A percentile compares a stretch with the other conserved stretches of the same genome.
Evolutionary conservation across 805 yeast species (phyloP).

Genomic region (Yamadazyma scolyti): DNA sequence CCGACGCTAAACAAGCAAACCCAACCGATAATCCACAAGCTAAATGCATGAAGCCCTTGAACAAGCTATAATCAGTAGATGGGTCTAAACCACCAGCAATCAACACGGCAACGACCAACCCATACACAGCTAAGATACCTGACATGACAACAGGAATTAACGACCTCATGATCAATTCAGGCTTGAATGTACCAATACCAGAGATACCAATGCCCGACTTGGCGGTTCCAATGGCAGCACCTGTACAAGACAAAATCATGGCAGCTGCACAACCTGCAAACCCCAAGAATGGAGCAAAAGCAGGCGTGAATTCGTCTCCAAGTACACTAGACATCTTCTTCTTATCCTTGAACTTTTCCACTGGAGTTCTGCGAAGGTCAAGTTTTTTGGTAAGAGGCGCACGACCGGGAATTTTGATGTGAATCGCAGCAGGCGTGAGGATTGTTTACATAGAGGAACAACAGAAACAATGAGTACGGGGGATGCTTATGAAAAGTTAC

Average conservation of each 20-base stretch:
- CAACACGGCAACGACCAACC: constrained; percentile 91
- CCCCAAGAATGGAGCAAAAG: constrained; percentile 95
- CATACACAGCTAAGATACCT: constrained; percentile 96
- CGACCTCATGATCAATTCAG: constrained; percentile 93
- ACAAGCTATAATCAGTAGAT: constrained; percentile 71
- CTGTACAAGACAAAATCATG: constrained; percentile 88
- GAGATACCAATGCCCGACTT: constrained; percentile 97
- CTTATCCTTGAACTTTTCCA: too few species aligned
- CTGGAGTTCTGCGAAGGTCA: too few species aligned
- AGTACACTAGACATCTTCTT: constrained; percentile 7
- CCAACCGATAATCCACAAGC: constrained; percentile 97
- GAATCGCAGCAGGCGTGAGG: not conserved
- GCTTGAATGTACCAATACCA: constrained; percentile 97
- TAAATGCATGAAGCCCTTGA: constrained; percentile 97
- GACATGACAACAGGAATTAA: constrained; percentile 97
- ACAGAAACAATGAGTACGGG: not conserved
- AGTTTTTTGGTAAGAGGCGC: too few species aligned
- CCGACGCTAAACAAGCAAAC: constrained; percentile 92
- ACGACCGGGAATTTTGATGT: too few species aligned
- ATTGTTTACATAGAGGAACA: not conserved
- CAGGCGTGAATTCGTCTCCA: constrained; percentile 69
- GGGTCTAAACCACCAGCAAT: constrained; percentile 91
- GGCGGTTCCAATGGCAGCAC: constrained; percentile 98
- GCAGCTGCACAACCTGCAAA: constrained; percentile 97
- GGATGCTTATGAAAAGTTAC: constrained; percentile 34